phyloP scores from a whole-genome alignment of 1,139 yeast species.

The Taiozyma onychis region DNA sequence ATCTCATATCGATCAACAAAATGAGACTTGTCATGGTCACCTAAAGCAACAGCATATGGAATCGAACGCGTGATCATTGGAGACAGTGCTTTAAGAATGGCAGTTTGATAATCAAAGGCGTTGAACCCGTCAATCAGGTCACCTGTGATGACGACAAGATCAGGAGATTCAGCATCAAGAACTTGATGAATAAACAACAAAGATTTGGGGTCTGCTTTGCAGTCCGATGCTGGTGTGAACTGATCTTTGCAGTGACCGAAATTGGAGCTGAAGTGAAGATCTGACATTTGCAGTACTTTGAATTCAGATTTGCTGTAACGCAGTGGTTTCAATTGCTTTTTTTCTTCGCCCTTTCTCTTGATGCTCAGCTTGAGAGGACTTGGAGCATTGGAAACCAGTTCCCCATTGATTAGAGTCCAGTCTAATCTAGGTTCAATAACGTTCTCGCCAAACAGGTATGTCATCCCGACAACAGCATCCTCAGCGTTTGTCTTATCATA shows the following conservation, averaged over 20 bases:
- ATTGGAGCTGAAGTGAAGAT: slow-evolving; percentile 78
- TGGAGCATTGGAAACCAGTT: background rate
- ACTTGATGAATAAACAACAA: slow-evolving; percentile 53
- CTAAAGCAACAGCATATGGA: slow-evolving; percentile 78
- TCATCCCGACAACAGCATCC: slow-evolving; percentile 35
- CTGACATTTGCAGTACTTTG: slow-evolving; percentile 82
- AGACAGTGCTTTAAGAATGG: slow-evolving; percentile 67
- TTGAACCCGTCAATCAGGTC: slow-evolving; percentile 61
- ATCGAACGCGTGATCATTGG: slow-evolving; percentile 63
- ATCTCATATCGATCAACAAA: slow-evolving; percentile 19
- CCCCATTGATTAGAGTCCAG: slow-evolving; percentile 28
- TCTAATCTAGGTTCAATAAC: slow-evolving; percentile 45
- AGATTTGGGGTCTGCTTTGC: slow-evolving; percentile 75
- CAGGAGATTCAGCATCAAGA: slow-evolving; percentile 69
- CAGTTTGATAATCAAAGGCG: slow-evolving; percentile 73
- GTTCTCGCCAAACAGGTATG: slow-evolving; percentile 40
- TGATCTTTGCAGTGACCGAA: slow-evolving; percentile 72
- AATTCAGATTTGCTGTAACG: slow-evolving; percentile 39
- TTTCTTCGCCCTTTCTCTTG: background rate
- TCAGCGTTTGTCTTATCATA: slow-evolving; percentile 23
- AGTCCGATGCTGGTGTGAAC: slow-evolving; percentile 43
- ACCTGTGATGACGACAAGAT: slow-evolving; percentile 78
- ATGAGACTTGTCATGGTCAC: slow-evolving; percentile 42
- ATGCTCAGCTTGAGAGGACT: slow-evolving; percentile 8
- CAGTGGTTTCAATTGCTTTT: background rate